A percentile compares a stretch with the other conserved stretches of the same genome.
Conservation (phyloP, 2,329 filamentous ascomycete species). For the Penicillium sp. region DNA sequence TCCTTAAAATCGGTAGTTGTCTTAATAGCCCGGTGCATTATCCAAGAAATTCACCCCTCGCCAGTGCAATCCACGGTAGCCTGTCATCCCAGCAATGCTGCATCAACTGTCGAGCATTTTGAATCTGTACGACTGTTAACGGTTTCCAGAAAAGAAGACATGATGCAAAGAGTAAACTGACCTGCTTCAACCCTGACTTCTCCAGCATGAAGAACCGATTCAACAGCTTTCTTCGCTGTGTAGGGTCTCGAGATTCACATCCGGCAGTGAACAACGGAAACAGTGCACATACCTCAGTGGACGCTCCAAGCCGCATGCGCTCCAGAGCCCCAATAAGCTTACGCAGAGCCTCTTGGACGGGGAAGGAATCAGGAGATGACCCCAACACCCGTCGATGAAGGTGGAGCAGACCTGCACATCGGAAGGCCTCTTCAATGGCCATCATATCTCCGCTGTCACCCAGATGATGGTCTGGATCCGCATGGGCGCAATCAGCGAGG, state of each 20-base stretch:
- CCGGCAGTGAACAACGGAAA: constrained; percentile 82
- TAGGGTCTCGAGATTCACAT: constrained; percentile 59
- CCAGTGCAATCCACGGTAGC: constrained; percentile 38
- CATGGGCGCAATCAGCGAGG: constrained; percentile 43
- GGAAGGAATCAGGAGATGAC: constrained; percentile 51
- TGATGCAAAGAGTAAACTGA: constrained; percentile 32
- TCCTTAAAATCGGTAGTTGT: neutral
- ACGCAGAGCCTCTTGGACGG: constrained; percentile 59
- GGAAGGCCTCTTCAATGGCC: constrained; percentile 71
- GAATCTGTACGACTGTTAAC: constrained; percentile 27
- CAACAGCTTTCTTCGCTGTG: constrained; percentile 57
- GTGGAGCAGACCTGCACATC: constrained; percentile 72
- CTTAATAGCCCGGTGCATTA: constrained; percentile 11
- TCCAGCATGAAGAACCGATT: constrained; percentile 64
- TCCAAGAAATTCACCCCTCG: constrained; percentile 38
- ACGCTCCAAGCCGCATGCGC: constrained; percentile 60
- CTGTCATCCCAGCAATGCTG: constrained; percentile 38
- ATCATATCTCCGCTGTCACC: constrained; percentile 47
- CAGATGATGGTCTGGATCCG: constrained; percentile 38
- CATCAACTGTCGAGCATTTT: constrained; percentile 39
- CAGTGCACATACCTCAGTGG: constrained; percentile 67
- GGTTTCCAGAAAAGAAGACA: neutral
- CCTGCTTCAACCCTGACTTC: constrained; percentile 70
- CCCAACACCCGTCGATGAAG: constrained; percentile 68
- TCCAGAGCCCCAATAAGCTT: constrained; percentile 60